Evolutionary conservation across 75 land plant genomes (phyloP).

Genomic region (Sequoiadendron giganteum): DNA sequence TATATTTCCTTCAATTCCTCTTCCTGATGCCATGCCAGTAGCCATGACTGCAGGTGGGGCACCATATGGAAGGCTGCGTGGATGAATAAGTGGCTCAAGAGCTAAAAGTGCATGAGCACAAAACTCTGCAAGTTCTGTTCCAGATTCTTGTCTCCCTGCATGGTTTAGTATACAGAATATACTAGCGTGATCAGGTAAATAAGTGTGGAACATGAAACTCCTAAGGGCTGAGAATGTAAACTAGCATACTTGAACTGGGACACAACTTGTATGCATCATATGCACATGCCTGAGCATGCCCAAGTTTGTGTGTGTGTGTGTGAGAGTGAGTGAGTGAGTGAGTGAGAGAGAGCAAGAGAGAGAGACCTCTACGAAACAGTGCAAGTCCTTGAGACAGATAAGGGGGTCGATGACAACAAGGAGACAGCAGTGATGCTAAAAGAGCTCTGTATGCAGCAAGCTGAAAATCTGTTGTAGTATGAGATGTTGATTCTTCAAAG

Average conservation of each 20-base stretch:
- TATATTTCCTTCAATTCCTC: constrained; percentile 16
- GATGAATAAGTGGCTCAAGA: constrained; percentile 89
- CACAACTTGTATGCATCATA: not conserved
- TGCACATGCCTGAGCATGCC: not conserved
- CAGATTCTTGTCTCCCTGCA: constrained; percentile 79
- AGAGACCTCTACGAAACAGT: constrained; percentile 76
- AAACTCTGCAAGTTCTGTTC: constrained; percentile 67
- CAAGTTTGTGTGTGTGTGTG: not conserved
- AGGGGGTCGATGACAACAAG: constrained; percentile 61
- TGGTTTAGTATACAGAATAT: not conserved
- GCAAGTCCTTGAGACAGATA: constrained; percentile 77
- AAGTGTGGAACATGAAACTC: not conserved
- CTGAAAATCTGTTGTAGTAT: constrained; percentile 63
- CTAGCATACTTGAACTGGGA: not conserved
- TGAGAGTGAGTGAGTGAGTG: not conserved
- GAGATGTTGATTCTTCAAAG: constrained; percentile 18
- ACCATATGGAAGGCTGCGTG: constrained; percentile 60
- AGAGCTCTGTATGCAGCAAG: constrained; percentile 81
- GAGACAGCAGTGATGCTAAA: constrained; percentile 76
- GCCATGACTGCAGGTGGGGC: constrained; percentile 24
- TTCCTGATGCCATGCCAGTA: constrained; percentile 15
- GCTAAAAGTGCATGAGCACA: constrained; percentile 82
- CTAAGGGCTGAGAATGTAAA: not conserved
- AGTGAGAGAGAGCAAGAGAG: not conserved
- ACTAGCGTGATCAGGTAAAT: not conserved